Conservation (phyloP, 768 basidiomycete species). For the Lactifluus hygrophoroides region DNA sequence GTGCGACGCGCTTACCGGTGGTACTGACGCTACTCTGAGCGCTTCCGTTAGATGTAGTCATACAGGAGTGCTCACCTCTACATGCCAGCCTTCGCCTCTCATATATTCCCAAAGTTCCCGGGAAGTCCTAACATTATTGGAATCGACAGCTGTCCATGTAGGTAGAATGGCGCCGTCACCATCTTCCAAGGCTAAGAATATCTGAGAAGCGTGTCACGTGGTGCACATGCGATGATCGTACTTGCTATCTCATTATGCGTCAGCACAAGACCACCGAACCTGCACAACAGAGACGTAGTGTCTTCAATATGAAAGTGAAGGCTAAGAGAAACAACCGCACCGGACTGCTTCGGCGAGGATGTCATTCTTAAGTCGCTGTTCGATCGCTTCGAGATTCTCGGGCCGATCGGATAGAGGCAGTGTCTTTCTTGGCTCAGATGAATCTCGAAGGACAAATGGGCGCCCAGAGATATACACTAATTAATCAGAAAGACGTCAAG, state of each 20-base stretch:
- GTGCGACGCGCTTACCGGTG: conserved; percentile 45
- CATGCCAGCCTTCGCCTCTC: conserved; percentile 78
- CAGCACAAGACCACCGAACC: conserved; percentile 83
- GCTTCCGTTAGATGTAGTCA: not conserved
- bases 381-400: conserved; percentile 91
- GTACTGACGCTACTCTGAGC: conserved; percentile 40
- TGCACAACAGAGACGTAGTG: conserved; percentile 25
- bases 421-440: conserved; percentile 70
- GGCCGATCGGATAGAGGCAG: conserved; percentile 85
- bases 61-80: conserved; percentile 51
- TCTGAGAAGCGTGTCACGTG: not conserved
- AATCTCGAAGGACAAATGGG: conserved; percentile 88
- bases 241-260: conserved; percentile 88
- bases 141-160: conserved; percentile 90
- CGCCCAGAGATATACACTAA: conserved; percentile 82
- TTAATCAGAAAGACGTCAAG: conserved; percentile 6
- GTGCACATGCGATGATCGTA: not conserved
- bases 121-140: conserved; percentile 74
- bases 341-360: conserved; percentile 77
- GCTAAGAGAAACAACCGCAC: conserved; percentile 30
- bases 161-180: conserved; percentile 80
- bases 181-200: conserved; percentile 37
- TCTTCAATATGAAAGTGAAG: not conserved
- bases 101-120: conserved; percentile 79
- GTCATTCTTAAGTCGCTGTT: conserved; percentile 79